Base-by-base conservation (phyloP, 2,329 filamentous ascomycete genomes). In the Ceratocystis harringtonii region DNA sequence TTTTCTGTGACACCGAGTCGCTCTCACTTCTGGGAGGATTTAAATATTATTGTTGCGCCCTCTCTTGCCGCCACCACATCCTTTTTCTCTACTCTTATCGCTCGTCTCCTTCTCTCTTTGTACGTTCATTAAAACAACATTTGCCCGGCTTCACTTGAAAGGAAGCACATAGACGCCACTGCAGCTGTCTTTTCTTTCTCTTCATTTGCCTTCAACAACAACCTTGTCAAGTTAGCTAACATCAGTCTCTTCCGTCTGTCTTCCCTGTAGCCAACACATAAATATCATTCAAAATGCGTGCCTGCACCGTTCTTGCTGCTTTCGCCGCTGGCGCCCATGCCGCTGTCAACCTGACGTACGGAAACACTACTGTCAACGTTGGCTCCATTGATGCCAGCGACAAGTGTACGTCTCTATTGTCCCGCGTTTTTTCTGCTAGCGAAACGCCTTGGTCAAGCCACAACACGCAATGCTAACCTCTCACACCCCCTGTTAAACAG, bases 401-500 rank as follows among this genome's bases (percentile, higher is more conserved):
- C 6, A 68, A 66, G 61, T 65, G 66, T 68, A 68, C 30, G 65
- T 64, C 48, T 3, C 32, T 12, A 12, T 12, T 36, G 3, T 36
- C 32, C 10, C 10, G 1, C 32, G 10, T 25, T 43, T 43, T 62
- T 19, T 10, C n/a, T 30, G 1, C 17, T n/a, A 36, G 12, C 2
- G 1, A 5, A 50, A 36, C 19, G 44, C 50, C 12, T 48, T 61
- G 5, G 25, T 57, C 43, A 15, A 6, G 36, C 55, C n/a, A 10
- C 7, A n/a, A 25, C 25, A 25, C 25, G 3, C 25, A 28, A 30
- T 36, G 25, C 65, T 69, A 63, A 68, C 57, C 22, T 62, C 25
- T 41, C 36, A 66, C 50, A 25, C 52, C 28, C 55, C 32, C 10
- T 45, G 12, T 12, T 41, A 50, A 63, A 67, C 68, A 82, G 81